These are phyloP conservation scores for Fibroporia radiculosa DNA, from an alignment of 768 basidiomycete species.

Conservation along the genomic window DNA sequence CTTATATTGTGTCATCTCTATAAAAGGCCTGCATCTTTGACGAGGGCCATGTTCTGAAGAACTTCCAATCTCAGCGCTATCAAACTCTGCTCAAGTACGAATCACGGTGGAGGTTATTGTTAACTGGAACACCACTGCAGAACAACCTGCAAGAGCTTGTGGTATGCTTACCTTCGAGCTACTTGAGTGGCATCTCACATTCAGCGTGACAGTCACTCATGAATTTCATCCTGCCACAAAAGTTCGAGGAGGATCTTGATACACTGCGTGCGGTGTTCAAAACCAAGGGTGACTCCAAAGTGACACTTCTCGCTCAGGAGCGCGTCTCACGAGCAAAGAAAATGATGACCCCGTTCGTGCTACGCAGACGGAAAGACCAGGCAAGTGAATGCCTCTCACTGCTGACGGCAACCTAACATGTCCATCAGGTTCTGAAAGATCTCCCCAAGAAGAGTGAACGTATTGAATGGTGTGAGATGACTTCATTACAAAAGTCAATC, in stretches of 20 bases:
- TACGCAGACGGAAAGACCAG: slow-evolving; percentile 95
- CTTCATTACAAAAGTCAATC: slow-evolving; percentile 67
- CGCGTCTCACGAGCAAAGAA: slow-evolving; percentile 93
- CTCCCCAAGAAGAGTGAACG: slow-evolving; percentile 89
- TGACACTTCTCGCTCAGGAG: slow-evolving; percentile 83
- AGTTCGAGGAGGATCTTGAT: slow-evolving; percentile 72
- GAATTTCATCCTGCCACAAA: slow-evolving; percentile 93
- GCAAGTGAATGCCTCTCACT: slow-evolving; percentile 27
- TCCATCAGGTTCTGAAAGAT: slow-evolving; percentile 74
- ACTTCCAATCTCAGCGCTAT: slow-evolving; percentile 96
- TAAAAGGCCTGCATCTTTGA: slow-evolving; percentile 87
- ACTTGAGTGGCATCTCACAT: slow-evolving; percentile 5
- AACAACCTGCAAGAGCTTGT: slow-evolving; percentile 88
- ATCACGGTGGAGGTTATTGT: slow-evolving; percentile 82
- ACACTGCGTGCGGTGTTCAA: slow-evolving; percentile 94
- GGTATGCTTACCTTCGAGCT: slow-evolving; percentile 39
- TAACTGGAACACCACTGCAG: slow-evolving; percentile 94
- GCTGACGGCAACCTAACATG: background rate
- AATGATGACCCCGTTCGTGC: slow-evolving; percentile 99
- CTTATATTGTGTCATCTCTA: background rate
- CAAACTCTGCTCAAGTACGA: slow-evolving; percentile 78
- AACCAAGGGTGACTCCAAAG: slow-evolving; percentile 86
- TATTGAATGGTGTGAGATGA: slow-evolving; percentile 95
- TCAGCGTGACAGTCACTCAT: slow-evolving; percentile 79
- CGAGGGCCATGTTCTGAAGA: slow-evolving; percentile 96